Conservation (phyloP, 1,284 basidiomycete genomes). For the Cutaneotrichosporon cavernicola region DNA sequence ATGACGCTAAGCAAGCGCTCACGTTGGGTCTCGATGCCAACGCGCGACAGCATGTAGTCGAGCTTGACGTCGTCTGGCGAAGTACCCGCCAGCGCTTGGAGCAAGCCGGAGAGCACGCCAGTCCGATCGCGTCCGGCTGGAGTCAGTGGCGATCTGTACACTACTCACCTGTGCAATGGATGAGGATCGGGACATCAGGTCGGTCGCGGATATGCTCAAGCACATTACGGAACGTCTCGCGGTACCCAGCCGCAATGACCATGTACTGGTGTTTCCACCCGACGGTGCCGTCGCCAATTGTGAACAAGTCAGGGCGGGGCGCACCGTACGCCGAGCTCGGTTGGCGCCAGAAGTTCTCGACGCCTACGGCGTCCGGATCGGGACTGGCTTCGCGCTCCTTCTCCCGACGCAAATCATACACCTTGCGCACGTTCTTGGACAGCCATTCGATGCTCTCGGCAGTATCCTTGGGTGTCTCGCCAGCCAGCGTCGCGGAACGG, state of each 20-base stretch:
- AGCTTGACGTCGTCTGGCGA: slow-evolving; percentile 7
- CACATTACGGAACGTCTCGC: slow-evolving; percentile 15
- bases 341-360: slow-evolving; percentile 14
- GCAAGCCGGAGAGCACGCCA: slow-evolving; percentile 19
- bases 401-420: slow-evolving; percentile 19
- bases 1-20: slow-evolving; percentile 11
- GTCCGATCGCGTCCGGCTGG: slow-evolving; percentile 24
- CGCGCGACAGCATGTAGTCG: slow-evolving; percentile 24
- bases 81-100: slow-evolving; percentile 21
- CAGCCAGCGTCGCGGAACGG: slow-evolving; percentile 16
- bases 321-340: slow-evolving; percentile 5
- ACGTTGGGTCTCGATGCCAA: slow-evolving; percentile 24
- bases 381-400: slow-evolving; percentile 12
- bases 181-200: slow-evolving; percentile 17
- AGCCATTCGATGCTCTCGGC: slow-evolving; percentile 16
- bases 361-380: slow-evolving; percentile 12
- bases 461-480: slow-evolving; percentile 7
- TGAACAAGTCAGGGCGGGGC: slow-evolving; percentile 15
- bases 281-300: slow-evolving; percentile 12
- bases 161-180: slow-evolving; percentile 23
- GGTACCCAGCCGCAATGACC: slow-evolving; percentile 10
- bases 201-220: slow-evolving; percentile 20
- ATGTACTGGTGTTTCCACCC: slow-evolving; percentile 19
- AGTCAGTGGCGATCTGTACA: background rate
- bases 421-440: slow-evolving; percentile 5